Base-by-base conservation (phyloP, 345 rosid species). In the Carallia pectinifolia region DNA sequence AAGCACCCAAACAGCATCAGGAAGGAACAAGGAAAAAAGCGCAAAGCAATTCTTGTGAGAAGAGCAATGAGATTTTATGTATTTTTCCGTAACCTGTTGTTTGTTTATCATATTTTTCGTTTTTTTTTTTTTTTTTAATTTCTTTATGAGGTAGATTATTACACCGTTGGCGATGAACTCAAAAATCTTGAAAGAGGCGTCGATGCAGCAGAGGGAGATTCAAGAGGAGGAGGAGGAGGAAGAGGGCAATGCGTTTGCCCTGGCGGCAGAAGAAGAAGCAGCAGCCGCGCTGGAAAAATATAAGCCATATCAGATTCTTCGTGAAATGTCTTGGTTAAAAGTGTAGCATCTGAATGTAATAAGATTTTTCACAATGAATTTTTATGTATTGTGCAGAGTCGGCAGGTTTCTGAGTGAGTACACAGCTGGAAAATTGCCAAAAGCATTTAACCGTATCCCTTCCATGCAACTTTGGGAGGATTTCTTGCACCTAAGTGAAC, bases 381-480 rank as follows among this genome's bases (percentile, higher is more conserved):
- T 30, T 68, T 52, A 16, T 23, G 23, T n/a, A 6, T 66, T 66
- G 23, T 79, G 77, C 86, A 94, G 97, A 56, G 87, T 95, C 80
- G 98, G 92, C 33, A 83, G 86, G 82, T 75, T 78, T 82, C 84
- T 92, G 65, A 85, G 78, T 71, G 90, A 86, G 71, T 95, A 88
- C 75, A 95, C 96, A 1, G 77, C 87, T 2, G 99, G 99, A 70
- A 92, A 92, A 80, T 78, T 95, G 62, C 99, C 97, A 0, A 90
- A 92, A 75, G 96, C 97, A 9, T 90, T 92, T 77, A 88, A 85
- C 71, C 89, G 80, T 68, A 86, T 95, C 39, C 86, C 97, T 50
- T 77, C 93, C 10, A 84, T 82, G 80, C 86, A 82, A 80, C 78
- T 79, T 15, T 95, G 98, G 98, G 96, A 92, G 85, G 97, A 90